Base-by-base conservation (phyloP, 805 yeast species). In the Ogataea nakhonphanomensis region DNA sequence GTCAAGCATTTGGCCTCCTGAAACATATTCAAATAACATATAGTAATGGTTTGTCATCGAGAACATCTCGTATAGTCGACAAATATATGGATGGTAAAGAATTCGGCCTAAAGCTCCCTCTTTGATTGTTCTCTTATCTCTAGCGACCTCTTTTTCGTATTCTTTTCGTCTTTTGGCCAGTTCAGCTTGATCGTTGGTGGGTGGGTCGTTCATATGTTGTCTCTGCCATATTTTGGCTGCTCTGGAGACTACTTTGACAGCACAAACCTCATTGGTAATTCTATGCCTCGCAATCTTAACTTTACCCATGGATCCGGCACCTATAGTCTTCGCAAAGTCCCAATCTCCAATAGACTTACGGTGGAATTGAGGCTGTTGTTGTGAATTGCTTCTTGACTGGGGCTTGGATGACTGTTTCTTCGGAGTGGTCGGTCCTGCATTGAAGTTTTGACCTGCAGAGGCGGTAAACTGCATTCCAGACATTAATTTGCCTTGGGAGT, bases 281-380 rank as follows among this genome's bases (percentile, higher is more conserved):
- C 84, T 77, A 66, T 90, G 95, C 54, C 79, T 81, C 1, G 98
- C 98, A 28, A 93, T 70, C 65, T 93, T 93, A 35, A 93, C 99
- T 62, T 91, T 95, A 44, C 99, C 99, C 99, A 93, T 93, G 0
- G 96, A 88, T 3, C 99, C 99, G 2, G 98, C 96, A 30, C 99
- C 99, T 33, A 93, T 85, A 2, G 96, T 89, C 63, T 88, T 88
- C 43, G 86, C 74, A 53, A 91, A 90, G 53, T 87, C 95, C 99
- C 99, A 91, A 50, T 93, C 96, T 10, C 98, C 99, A 39, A 91
- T 83, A 4, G 95, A 75, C 44, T 83, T 84, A 49, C 98, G 78
- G 60, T 89, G 91, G 52, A 85, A 84, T 51, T 75, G 79, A 48
- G 42, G 35, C 23, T 40, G 51, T 11, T 32, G 40, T 25, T 44